A percentile compares a stretch with the other conserved stretches of the same genome.
Conservation (phyloP, 192 early-diverging fungal species). For the Coemansia sp. region DNA sequence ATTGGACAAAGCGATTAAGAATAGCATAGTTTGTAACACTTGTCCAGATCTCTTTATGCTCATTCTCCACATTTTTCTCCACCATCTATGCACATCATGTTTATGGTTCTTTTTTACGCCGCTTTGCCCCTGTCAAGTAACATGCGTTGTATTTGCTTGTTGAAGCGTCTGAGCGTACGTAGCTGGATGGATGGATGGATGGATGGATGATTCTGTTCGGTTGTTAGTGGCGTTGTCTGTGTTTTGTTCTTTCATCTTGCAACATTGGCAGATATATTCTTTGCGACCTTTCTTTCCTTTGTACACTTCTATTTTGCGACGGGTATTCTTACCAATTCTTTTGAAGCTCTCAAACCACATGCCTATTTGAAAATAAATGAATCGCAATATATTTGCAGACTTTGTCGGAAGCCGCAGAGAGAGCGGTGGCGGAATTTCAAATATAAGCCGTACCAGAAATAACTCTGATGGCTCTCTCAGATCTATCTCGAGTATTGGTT, state of each 20-base stretch:
- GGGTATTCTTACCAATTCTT: neutral
- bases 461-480: slow-evolving; percentile 11
- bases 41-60: neutral
- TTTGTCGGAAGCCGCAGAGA: slow-evolving; percentile 11
- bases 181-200: neutral
- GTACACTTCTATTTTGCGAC: neutral
- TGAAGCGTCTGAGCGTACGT: neutral
- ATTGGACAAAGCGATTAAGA: neutral
- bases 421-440: slow-evolving; percentile 13
- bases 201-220: neutral
- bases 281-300: neutral
- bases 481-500: slow-evolving; percentile 8
- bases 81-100: neutral
- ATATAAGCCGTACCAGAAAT: slow-evolving; percentile 4
- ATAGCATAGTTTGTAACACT: neutral
- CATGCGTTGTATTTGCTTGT: neutral
- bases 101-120: neutral
- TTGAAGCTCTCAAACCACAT: neutral
- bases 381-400: slow-evolving; percentile 29
- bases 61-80: neutral
- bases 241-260: neutral
- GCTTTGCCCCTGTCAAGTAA: neutral
- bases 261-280: neutral
- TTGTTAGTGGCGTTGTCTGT: neutral
- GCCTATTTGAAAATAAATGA: slow-evolving; percentile 13